A percentile compares a stretch with the other conserved stretches of the same genome.
These are phyloP conservation scores for Nicotiana noctiflora DNA, from an alignment of 257 asterid genomes.

Conservation along the genomic window DNA sequence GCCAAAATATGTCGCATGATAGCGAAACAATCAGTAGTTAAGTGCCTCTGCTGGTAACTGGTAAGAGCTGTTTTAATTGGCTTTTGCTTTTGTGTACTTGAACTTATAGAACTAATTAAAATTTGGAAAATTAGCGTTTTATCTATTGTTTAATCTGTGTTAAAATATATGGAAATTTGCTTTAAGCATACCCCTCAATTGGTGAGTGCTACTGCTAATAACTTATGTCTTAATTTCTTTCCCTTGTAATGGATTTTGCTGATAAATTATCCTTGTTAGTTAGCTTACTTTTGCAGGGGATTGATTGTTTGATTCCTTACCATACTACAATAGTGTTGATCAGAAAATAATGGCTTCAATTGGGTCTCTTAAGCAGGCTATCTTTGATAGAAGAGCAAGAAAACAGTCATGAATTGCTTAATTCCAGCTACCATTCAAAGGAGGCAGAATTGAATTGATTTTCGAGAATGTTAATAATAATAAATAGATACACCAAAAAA, in stretches of 20 bases:
- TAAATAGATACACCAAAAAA: background rate
- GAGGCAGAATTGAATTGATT: background rate
- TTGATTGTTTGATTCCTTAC: background rate
- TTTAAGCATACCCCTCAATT: too few species aligned
- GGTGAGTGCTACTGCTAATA: too few species aligned
- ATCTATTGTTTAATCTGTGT: background rate
- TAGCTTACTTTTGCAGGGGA: background rate
- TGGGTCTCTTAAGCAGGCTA: slow-evolving; percentile 64
- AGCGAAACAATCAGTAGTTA: background rate
- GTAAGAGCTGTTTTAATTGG: background rate
- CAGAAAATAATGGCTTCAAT: slow-evolving; percentile 56
- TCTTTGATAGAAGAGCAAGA: slow-evolving; percentile 76
- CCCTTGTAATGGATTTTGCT: too few species aligned
- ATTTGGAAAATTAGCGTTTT: background rate
- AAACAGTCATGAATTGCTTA: slow-evolving; percentile 23
- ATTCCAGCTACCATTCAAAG: background rate
- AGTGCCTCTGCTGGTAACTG: background rate
- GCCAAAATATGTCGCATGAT: background rate
- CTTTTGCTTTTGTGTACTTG: background rate
- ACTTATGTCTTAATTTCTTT: too few species aligned
- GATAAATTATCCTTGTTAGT: background rate
- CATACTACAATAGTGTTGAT: background rate
- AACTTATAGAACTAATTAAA: background rate
- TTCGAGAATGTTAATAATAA: background rate
- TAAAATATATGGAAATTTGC: background rate